Conservation (phyloP, 2,329 filamentous ascomycete genomes). For the Trichoderma cornu-damae region DNA sequence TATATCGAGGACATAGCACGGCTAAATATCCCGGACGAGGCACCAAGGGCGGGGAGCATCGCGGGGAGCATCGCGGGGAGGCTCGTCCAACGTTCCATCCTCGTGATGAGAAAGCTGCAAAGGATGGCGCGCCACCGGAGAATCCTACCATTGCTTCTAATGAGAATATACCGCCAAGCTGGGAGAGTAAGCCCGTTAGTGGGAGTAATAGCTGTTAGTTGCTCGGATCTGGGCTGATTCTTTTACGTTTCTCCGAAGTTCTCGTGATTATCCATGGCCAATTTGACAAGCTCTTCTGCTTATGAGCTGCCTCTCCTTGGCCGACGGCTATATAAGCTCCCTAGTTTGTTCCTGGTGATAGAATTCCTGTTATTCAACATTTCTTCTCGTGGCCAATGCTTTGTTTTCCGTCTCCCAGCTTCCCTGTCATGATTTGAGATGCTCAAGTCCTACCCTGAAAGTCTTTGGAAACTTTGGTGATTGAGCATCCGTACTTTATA, state of each 20-base stretch:
- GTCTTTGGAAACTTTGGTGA: not conserved
- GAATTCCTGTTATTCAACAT: too few species aligned
- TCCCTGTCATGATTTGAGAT: not conserved
- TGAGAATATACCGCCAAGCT: not conserved
- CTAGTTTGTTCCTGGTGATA: not conserved
- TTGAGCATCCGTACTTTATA: not conserved
- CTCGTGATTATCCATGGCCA: not conserved
- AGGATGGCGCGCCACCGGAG: slow-evolving; percentile 10
- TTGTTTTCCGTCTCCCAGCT: not conserved
- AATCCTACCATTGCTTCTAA: slow-evolving; percentile 1
- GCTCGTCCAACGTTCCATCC: not conserved
- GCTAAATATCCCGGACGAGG: not conserved
- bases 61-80: slow-evolving; percentile 15
- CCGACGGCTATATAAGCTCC: slow-evolving; percentile 13
- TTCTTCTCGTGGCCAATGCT: not conserved
- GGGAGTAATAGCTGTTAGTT: not conserved
- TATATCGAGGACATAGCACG: not conserved
- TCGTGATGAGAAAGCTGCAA: slow-evolving; percentile 2
- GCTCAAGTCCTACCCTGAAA: not conserved
- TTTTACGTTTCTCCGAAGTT: slow-evolving; percentile 9
- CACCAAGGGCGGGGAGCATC: slow-evolving; percentile 5
- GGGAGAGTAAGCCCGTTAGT: slow-evolving; percentile 8
- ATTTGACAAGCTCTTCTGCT: not conserved
- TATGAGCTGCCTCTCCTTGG: not conserved
- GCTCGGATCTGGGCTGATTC: not conserved